Evolutionary conservation across 2,329 filamentous ascomycete genomes (phyloP).

Genomic region (Exophiala calicioides): DNA sequence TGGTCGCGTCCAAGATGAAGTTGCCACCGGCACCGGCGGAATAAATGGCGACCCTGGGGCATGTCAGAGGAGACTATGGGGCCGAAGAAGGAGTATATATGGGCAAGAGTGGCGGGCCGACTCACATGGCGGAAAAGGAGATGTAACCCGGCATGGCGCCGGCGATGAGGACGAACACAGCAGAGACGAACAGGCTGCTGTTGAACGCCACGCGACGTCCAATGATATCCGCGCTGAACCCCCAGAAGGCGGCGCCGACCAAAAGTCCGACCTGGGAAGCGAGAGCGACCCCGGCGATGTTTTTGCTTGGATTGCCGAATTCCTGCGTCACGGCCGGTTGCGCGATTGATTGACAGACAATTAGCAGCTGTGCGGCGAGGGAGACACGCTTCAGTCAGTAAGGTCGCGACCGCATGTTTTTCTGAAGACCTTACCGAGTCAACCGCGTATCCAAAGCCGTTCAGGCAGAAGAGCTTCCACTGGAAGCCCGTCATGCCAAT

Average conservation of each 20-base stretch:
- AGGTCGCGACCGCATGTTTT: neutral
- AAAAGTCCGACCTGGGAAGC: slow-evolving; percentile 52
- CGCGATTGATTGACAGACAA: slow-evolving; percentile 32
- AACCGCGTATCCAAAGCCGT: slow-evolving; percentile 57
- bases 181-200: slow-evolving; percentile 71
- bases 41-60: slow-evolving; percentile 26
- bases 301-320: slow-evolving; percentile 22
- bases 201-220: slow-evolving; percentile 79
- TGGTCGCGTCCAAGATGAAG: slow-evolving; percentile 42
- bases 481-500: slow-evolving; percentile 63
- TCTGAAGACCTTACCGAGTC: slow-evolving; percentile 36
- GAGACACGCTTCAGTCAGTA: slow-evolving; percentile 6
- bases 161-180: slow-evolving; percentile 70
- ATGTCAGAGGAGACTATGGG: too few species aligned
- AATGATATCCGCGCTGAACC: slow-evolving; percentile 75
- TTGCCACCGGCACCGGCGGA: slow-evolving; percentile 26
- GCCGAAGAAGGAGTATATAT: too few species aligned
- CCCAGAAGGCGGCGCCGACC: slow-evolving; percentile 73
- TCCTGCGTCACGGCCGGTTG: slow-evolving; percentile 32
- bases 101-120: too few species aligned
- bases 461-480: slow-evolving; percentile 61
- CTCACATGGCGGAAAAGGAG: slow-evolving; percentile 23
- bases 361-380: slow-evolving; percentile 40
- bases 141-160: slow-evolving; percentile 63
- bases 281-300: slow-evolving; percentile 38